Percentiles rank a stretch among this genome's conserved stretches.
Evolutionary conservation across 441 rosid genomes (phyloP).

Genomic region (Gossypium schwendimanii): DNA sequence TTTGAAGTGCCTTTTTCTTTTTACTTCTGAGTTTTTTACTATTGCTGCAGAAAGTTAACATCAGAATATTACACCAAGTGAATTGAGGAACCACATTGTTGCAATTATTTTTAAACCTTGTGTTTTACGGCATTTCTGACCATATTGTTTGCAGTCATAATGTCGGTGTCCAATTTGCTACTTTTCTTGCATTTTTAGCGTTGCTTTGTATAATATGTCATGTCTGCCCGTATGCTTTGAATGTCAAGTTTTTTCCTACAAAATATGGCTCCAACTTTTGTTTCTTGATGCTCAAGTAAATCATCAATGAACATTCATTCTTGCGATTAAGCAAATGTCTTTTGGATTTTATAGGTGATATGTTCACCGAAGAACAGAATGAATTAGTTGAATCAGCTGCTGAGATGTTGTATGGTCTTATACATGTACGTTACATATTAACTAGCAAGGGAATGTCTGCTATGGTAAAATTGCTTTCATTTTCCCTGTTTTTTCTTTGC

Average conservation of each 20-base stretch:
- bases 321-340: not conserved
- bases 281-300: not conserved
- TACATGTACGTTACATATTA: constrained; percentile 79
- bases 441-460: constrained; percentile 95
- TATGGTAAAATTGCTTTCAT: constrained; percentile 44
- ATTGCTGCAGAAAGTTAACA: not conserved
- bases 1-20: not conserved
- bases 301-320: not conserved
- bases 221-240: not conserved
- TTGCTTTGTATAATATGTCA: not conserved
- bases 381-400: constrained; percentile 96
- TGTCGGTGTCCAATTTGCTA: not conserved
- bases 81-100: not conserved
- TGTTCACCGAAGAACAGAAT: constrained; percentile 92
- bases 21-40: not conserved
- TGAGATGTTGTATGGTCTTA: constrained; percentile 89
- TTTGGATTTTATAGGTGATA: constrained; percentile 46
- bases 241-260: not conserved
- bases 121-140: not conserved
- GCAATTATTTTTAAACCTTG: not conserved
- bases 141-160: not conserved
- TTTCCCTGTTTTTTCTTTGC: not conserved
- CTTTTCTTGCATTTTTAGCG: not conserved
- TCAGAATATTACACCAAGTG: not conserved
- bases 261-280: not conserved